Base-by-base conservation (phyloP, 1,284 basidiomycete genomes). In the Sutorius eximius region DNA sequence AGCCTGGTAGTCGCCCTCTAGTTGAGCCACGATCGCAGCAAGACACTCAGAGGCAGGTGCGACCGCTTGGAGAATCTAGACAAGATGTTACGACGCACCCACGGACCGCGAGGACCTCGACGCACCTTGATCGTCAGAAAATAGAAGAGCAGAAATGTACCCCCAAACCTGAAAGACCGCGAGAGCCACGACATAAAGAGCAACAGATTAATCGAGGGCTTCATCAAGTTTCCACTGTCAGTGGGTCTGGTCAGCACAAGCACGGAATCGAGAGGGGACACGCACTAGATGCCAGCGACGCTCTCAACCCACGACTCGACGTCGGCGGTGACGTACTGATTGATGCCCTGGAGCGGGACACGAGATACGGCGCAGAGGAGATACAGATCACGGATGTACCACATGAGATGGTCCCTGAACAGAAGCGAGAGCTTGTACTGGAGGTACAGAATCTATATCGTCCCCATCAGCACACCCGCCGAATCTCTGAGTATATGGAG, bases 31-130 rank as follows among this genome's bases (percentile, higher is more conserved):
- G 5, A 93, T 82, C 1, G 93, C 92, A 0, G 95, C 93, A 27
- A 99, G 81, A 45, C 89, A 85, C 0, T 95, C 96, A 71, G 98
- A 99, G 0, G 95, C 92, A 0, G 96, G 96, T 0, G 95, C 96
- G 13, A 93, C 93, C 9, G 87, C 86, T 37, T 87, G 81, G 7
- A 98, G 74, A 45, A 98, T 89, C 64, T 83, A 77, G n/a, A 22
- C 6, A 37, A 18, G 3, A 11, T 0, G 13, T 24, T 13, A 33
- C 4, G 36, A 37, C 9, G 13, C 29, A 32, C 15, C 7, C 8
- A 5, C 27, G 16, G 2, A 1, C 11, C 30, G 13, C 5, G 10
- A 36, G 29, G 13, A 44, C 11, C 2, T 13, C 34, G 3, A 34
- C 57, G 4, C 32, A 70, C 67, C 61, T 70, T 69, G 3, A 91